Conservation (phyloP, 805 yeast genomes). For the Saccharomyces paradoxus region DNA sequence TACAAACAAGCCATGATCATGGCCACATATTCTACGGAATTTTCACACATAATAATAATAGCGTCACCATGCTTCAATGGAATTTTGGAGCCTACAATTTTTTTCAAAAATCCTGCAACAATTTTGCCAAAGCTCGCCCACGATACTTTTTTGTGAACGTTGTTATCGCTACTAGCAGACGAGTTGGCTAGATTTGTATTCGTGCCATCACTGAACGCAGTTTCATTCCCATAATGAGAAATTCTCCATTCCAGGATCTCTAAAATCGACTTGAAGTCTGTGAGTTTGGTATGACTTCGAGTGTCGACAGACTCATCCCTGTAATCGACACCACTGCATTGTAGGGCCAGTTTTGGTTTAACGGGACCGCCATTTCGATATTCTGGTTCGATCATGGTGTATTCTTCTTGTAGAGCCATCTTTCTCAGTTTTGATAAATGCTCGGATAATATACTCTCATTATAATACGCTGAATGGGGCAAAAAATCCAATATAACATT, state of each 20-base stretch:
- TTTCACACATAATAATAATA: conserved; percentile 75
- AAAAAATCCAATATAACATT: conserved; percentile 29
- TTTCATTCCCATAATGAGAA: conserved; percentile 61
- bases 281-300: conserved; percentile 54
- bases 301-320: conserved; percentile 72
- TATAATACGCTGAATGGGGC: conserved; percentile 28
- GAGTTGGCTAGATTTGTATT: conserved; percentile 25
- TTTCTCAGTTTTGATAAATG: conserved; percentile 62
- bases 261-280: conserved; percentile 61
- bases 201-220: conserved; percentile 51
- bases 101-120: conserved; percentile 65
- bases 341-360: conserved; percentile 32
- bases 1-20: conserved; percentile 81
- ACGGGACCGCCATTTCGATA: not conserved
- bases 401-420: conserved; percentile 44
- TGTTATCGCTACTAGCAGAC: conserved; percentile 28
- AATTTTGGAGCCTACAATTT: conserved; percentile 59
- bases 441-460: conserved; percentile 30
- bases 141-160: conserved; percentile 45
- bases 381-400: not conserved
- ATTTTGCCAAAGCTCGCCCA: conserved; percentile 81
- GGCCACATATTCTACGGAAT: conserved; percentile 77
- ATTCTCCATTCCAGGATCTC: conserved; percentile 78
- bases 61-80: conserved; percentile 58
- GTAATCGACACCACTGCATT: conserved; percentile 73